Base-by-base conservation (phyloP, 495 filamentous ascomycete genomes). In the Acidomyces sp. region DNA sequence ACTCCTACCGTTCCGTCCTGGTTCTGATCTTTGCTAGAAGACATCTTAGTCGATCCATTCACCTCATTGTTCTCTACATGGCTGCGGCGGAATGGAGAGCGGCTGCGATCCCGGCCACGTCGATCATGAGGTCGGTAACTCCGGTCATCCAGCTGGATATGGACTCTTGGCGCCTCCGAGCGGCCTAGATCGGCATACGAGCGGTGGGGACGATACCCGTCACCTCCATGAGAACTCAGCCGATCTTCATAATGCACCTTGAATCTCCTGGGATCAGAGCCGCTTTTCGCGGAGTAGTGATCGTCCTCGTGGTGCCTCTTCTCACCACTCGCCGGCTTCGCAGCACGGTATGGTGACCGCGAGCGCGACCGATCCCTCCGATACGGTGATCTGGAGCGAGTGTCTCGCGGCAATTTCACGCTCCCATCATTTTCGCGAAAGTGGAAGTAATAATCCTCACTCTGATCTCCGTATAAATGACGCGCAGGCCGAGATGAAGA, bases 281-380 rank as follows among this genome's bases (percentile, higher is more conserved):
- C 60, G 64, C 60, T 46, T 56, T 43, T 37, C 6, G 30, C 22
- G 17, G 21, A 21, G 23, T 48, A 40, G 52, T 72, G 64, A 31
- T 74, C 69, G 48, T 84, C 78, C 56, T 81, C 75, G 54, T 69
- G 72, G 46, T 72, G 59, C 53, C 83, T 73, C 61, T 92, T 85
- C 41, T 70, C 74, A 22, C 77, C 75, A 51, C 71, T 73, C 2
- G 35, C 27, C 20, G 31, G 1, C 19, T 38, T 45, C 31, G 27
- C 23, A 38, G 69, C 52, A 41, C 54, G 52, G 40, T 56, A 62
- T 6, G 62, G 60, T 20, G 62, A 61, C 43, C 50, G 35, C 25
- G 50, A 60, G 46, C 50, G 40, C 31, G 51, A 43, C 15, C 46
- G 23, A 41, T 53, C 41, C 40, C 44, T 45, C 27, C 38, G 46